Base-by-base conservation (phyloP, 2,329 filamentous ascomycete genomes). In the Akanthomyces lecanii region DNA sequence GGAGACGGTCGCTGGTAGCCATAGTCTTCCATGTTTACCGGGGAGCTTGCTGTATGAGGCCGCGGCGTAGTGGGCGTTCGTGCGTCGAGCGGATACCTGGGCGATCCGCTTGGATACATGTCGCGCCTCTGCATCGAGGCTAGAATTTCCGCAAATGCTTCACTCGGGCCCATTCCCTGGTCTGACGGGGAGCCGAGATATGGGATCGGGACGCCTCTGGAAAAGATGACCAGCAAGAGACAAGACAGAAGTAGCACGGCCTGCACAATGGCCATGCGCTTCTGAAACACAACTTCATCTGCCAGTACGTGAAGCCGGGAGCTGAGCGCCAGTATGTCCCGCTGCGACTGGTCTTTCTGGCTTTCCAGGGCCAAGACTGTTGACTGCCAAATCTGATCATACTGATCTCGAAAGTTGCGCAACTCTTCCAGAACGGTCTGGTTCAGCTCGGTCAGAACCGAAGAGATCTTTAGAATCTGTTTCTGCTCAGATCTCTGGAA, bases 351-450 rank as follows among this genome's bases (percentile, higher is more conserved):
- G 71, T 96, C 90, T 48, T 92, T 88, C 74, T 97, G 94, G 48
- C 87, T 88, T 73, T 97, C 92, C 16, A 98, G 85, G 36, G 96
- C 93, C 62, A 97, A 88, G 25, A 97, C 89, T 12, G 96, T 97
- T 23, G 90, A 94, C 75, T 97, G 93, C 93, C 94, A 98, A 14
- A 98, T 87, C 71, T 97, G 91, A 72, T 98, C 94, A 74, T 98
- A 98, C 73, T 97, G 90, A 64, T 88, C 86, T 59, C 91, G 85
- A 66, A 95, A 89, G 56, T 83, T 86, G 65, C 86, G 86, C 42
- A 97, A 80, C 74, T 99, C 95, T 18, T 85, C 82, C 45, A 96
- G 82, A 1, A 98, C 92, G 0, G 93, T 97, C 53, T 81, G 82
- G 74, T 99, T 99, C n/a, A 99, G 81, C 44, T 86, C 86, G 65